Evolutionary conservation across 2,329 filamentous ascomycete species (phyloP).

Genomic region (Colletotrichum salicis): DNA sequence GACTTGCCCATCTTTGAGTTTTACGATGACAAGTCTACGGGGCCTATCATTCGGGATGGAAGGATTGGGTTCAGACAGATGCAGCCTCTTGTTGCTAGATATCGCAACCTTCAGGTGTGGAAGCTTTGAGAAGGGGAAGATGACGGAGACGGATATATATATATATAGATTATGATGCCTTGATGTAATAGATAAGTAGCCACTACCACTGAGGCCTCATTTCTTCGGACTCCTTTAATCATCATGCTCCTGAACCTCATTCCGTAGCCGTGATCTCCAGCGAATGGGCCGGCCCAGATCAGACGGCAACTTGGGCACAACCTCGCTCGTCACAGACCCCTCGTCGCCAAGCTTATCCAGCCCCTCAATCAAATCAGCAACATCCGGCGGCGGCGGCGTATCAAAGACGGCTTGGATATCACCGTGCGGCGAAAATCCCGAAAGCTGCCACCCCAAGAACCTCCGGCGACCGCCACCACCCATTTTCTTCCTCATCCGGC

Average conservation of each 20-base stretch:
- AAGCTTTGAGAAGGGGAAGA: slow-evolving; percentile 29
- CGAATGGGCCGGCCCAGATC: slow-evolving; percentile 2
- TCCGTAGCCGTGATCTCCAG: slow-evolving; percentile 11
- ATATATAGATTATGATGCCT: not conserved
- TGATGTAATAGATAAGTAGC: not conserved
- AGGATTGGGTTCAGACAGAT: slow-evolving; percentile 46
- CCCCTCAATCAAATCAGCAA: slow-evolving; percentile 45
- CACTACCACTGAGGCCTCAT: not conserved
- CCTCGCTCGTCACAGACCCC: not conserved
- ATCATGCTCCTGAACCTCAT: slow-evolving; percentile 20
- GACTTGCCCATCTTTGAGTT: slow-evolving; percentile 42
- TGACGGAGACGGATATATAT: not conserved
- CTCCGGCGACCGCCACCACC: not conserved
- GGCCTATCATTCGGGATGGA: slow-evolving; percentile 39
- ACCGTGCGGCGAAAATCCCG: slow-evolving; percentile 62
- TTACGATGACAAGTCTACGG: slow-evolving; percentile 43
- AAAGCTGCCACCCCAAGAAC: slow-evolving; percentile 37
- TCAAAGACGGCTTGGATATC: slow-evolving; percentile 71
- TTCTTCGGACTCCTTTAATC: not conserved
- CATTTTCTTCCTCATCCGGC: slow-evolving; percentile 54
- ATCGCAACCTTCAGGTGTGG: slow-evolving; percentile 46
- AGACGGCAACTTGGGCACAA: not conserved
- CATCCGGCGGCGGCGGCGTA: slow-evolving; percentile 61
- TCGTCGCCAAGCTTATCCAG: slow-evolving; percentile 26
- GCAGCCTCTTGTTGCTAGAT: slow-evolving; percentile 43